Evolutionary conservation across 192 early-diverging fungal genomes (phyloP), one percentile per base, ranked within the genome.

Genomic region (Spinellus fusiger): DNA sequence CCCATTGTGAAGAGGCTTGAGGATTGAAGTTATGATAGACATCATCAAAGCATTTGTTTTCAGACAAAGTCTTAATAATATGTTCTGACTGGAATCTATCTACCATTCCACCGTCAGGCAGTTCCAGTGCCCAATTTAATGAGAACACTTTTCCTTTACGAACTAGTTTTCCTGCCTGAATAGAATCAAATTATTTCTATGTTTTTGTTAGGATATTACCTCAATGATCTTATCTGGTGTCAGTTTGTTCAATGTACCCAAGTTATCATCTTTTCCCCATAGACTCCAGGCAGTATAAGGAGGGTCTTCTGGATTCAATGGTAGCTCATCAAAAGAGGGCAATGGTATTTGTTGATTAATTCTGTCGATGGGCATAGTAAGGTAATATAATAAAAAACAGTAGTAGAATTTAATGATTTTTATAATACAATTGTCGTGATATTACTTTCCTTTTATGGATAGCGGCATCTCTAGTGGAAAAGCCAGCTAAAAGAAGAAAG

Each of bases 1-100:
- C 69, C 69, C 69, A 71, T 35, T 71, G 69, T 4, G 63, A 56
- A 4, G 69, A 71, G 1, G 69, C 54, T 47, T 71, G 69, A 0
- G 69, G 60, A 28, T 71, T 71, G 56, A 54, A 66, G 54, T 71
- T 62, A 34, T 57, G 28, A 22, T 71, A 71, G n/a, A 57, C 10
- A 40, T 71, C 69, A 10, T 71, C 69, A 65, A 64, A 64, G 15
- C 25, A 29, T 22, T 27, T 16, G 34, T 52, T 16, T 0, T 23
- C 32, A n/a, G 1, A 22, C 16, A 38, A 35, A 18, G 12, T 28
- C 26, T 38, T 54, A 31, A 53, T 22, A 9, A 1, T 26, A 20
- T 70, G 56, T 3, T 59, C 56, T 44, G 49, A 27, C 1, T 28
- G 29, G 25, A 29, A 22, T 10, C 61, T 61, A 1, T 44, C 38